These are phyloP conservation scores for Lathyrus oleraceus DNA, from an alignment of 306 rosid genomes.

Conservation along the genomic window DNA sequence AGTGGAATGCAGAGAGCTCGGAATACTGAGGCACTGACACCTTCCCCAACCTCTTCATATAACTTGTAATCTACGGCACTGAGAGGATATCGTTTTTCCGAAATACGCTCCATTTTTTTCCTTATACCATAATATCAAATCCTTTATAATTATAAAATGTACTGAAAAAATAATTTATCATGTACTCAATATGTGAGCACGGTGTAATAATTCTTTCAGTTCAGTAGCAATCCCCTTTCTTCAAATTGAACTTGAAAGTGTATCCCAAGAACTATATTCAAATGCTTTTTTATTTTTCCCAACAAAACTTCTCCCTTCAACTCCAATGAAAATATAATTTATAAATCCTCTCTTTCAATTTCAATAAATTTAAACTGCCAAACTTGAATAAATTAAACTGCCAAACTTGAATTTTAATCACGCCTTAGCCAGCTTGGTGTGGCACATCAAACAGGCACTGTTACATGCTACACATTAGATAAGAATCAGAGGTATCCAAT, in stretches of 20 bases:
- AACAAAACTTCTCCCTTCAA: slow-evolving; percentile 30
- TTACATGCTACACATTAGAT: slow-evolving; percentile 19
- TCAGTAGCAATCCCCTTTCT: slow-evolving; percentile 47
- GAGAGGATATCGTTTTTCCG: slow-evolving; percentile 73
- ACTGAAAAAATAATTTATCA: slow-evolving; percentile 29
- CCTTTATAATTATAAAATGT: slow-evolving; percentile 38
- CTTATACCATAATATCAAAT: slow-evolving; percentile 49
- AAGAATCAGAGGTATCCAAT: slow-evolving; percentile 23
- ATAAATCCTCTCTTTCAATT: slow-evolving; percentile 19
- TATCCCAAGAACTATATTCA: slow-evolving; percentile 43
- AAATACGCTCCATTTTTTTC: slow-evolving; percentile 61
- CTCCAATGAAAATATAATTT: slow-evolving; percentile 32
- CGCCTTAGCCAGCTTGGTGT: slow-evolving; percentile 24
- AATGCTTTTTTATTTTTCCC: slow-evolving; percentile 12
- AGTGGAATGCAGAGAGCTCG: slow-evolving; percentile 92
- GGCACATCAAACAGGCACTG: slow-evolving; percentile 22
- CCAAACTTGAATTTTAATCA: slow-evolving; percentile 23
- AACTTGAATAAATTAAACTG: slow-evolving; percentile 19
- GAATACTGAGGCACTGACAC: slow-evolving; percentile 87
- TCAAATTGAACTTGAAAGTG: slow-evolving; percentile 39
- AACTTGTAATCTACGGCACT: slow-evolving; percentile 77
- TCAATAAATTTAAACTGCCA: slow-evolving; percentile 18
- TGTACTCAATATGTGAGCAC: slow-evolving; percentile 35
- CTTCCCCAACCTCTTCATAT: slow-evolving; percentile 99
- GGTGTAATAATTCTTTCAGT: slow-evolving; percentile 42